These are phyloP conservation scores for Ceratocystis smalleyi DNA, from an alignment of 2,329 filamentous ascomycete species.

Conservation along the genomic window DNA sequence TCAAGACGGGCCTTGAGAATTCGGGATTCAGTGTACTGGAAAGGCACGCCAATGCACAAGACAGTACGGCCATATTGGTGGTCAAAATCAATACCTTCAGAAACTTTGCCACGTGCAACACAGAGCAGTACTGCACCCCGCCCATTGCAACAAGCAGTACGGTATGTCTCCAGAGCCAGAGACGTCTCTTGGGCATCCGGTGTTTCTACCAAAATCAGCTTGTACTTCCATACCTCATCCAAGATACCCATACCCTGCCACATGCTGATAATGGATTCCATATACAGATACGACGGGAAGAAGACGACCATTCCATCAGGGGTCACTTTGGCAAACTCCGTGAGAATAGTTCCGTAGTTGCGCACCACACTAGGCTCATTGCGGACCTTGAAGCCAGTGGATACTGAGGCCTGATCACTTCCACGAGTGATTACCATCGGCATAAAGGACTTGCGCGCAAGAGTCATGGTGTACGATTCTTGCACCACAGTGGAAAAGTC, in stretches of 20 bases:
- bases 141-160: constrained; percentile 93
- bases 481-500: constrained; percentile 84
- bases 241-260: constrained; percentile 98
- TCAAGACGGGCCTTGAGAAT: constrained; percentile 92
- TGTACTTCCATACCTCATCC: constrained; percentile 98
- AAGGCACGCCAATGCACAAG: constrained; percentile 89
- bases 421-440: constrained; percentile 96
- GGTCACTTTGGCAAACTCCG: constrained; percentile 89
- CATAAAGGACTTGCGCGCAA: constrained; percentile 85
- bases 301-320: constrained; percentile 98
- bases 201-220: constrained; percentile 92
- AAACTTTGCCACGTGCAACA: constrained; percentile 92
- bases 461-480: constrained; percentile 93
- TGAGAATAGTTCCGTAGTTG: constrained; percentile 85
- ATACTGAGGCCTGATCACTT: constrained; percentile 83
- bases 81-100: constrained; percentile 97
- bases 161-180: constrained; percentile 86
- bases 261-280: constrained; percentile 98
- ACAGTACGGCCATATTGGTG: constrained; percentile 96
- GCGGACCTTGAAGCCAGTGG: constrained; percentile 84
- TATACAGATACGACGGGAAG: constrained; percentile 96
- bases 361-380: constrained; percentile 94
- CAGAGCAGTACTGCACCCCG: constrained; percentile 85
- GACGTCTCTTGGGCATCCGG: constrained; percentile 96
- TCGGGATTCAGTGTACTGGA: constrained; percentile 95